phyloP scores from a whole-genome alignment of 1,284 basidiomycete genomes.

The Sanguinoderma infundibulare region DNA sequence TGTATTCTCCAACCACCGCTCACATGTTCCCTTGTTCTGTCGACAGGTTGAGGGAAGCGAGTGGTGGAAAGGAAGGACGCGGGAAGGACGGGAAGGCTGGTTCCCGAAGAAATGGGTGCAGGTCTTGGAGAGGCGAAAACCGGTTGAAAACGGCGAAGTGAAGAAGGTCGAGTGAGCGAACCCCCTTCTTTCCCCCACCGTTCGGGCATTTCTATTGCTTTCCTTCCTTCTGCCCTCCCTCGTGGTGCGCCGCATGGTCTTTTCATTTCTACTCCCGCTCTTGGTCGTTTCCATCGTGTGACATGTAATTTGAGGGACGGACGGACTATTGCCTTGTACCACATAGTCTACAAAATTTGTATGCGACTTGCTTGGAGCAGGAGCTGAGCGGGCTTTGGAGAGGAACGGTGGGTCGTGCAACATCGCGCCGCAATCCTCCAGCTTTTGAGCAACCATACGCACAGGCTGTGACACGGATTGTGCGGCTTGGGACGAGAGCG shows the following conservation, averaged over 20 bases:
- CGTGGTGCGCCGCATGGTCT: not conserved
- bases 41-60: constrained; percentile 58
- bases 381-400: too few relatives aligned
- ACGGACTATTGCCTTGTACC: constrained; percentile 1
- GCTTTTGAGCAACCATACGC: too few relatives aligned
- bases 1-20: not conserved
- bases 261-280: not conserved
- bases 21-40: not conserved
- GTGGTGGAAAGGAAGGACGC: constrained; percentile 96
- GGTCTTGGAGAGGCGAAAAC: constrained; percentile 58
- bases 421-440: too few relatives aligned
- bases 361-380: not conserved
- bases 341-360: not conserved
- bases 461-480: too few relatives aligned
- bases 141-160: constrained; percentile 37
- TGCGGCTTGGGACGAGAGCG: too few relatives aligned
- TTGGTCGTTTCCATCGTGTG: not conserved
- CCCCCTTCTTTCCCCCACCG: too few relatives aligned
- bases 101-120: constrained; percentile 94
- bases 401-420: too few relatives aligned
- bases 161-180: constrained; percentile 46
- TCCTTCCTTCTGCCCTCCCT: not conserved
- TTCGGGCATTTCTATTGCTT: not conserved
- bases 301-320: constrained; percentile 1
- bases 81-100: constrained; percentile 96